Evolutionary conservation across 768 basidiomycete species (phyloP).

Genomic region (Stropharia rugosoannulata): DNA sequence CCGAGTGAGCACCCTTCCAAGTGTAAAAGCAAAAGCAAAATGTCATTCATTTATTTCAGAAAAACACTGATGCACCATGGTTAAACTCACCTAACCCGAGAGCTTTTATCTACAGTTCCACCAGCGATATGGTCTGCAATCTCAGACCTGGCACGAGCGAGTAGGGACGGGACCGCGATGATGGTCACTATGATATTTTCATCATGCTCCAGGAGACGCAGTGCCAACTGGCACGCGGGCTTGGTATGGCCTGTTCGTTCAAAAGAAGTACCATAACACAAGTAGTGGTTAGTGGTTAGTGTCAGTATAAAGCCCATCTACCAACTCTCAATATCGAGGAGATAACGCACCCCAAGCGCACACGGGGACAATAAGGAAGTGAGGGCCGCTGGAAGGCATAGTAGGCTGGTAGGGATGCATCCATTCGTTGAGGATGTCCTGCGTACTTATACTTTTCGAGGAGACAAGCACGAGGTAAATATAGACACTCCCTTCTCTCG

Average conservation of each 20-base stretch:
- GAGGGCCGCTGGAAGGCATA: no score
- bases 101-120: neutral
- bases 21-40: neutral
- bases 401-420: no score
- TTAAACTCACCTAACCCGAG: neutral
- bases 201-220: neutral
- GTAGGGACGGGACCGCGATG: neutral
- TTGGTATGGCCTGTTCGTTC: neutral
- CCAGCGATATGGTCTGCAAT: neutral
- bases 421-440: no score
- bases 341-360: no score
- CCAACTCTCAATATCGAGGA: no score
- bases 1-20: neutral
- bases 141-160: neutral
- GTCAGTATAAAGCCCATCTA: neutral
- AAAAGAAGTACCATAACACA: neutral
- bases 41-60: neutral
- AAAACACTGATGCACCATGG: neutral
- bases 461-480: no score
- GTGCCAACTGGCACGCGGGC: neutral
- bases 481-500: no score
- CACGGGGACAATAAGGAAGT: no score
- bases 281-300: no score
- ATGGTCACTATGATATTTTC: neutral
- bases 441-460: no score